Conservation (phyloP, 2,329 filamentous ascomycete genomes). For the Exophiala dermatitidis region DNA sequence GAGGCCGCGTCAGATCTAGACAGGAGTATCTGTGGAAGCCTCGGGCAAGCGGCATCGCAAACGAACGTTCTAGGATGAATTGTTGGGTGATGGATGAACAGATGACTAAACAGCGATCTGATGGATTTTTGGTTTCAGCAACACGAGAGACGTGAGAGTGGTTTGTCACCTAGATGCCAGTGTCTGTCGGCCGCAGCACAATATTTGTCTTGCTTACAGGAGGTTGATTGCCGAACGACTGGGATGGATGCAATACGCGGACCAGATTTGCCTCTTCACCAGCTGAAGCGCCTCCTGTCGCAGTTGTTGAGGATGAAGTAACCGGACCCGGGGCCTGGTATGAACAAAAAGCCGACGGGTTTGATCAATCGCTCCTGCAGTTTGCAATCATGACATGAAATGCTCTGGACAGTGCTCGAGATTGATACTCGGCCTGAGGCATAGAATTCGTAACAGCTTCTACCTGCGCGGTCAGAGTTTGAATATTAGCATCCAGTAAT, state of each 20-base stretch:
- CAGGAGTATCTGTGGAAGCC: not conserved
- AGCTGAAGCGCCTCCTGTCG: no score
- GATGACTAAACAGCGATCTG: slow-evolving; percentile 9
- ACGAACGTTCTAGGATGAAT: not conserved
- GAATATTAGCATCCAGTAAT: no score
- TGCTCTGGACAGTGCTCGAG: no score
- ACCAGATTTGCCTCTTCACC: not conserved
- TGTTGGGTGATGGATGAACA: slow-evolving; percentile 1
- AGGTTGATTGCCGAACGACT: not conserved
- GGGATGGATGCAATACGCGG: not conserved
- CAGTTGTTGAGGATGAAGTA: not conserved
- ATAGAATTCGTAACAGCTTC: no score
- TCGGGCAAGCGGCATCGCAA: not conserved
- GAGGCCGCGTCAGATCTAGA: not conserved
- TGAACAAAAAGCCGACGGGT: no score
- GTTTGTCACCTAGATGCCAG: not conserved
- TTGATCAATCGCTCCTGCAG: no score
- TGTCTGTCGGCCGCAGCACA: not conserved
- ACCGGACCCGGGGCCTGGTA: not conserved
- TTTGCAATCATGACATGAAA: no score
- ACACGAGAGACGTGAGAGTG: not conserved
- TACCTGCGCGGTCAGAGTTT: no score
- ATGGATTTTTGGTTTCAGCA: slow-evolving; percentile 7
- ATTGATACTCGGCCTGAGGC: no score
- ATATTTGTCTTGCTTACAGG: not conserved